A percentile compares a stretch with the other conserved stretches of the same genome.
Evolutionary conservation across 1,284 basidiomycete genomes (phyloP).

Genomic region (Cryptococcus wingfieldii): DNA sequence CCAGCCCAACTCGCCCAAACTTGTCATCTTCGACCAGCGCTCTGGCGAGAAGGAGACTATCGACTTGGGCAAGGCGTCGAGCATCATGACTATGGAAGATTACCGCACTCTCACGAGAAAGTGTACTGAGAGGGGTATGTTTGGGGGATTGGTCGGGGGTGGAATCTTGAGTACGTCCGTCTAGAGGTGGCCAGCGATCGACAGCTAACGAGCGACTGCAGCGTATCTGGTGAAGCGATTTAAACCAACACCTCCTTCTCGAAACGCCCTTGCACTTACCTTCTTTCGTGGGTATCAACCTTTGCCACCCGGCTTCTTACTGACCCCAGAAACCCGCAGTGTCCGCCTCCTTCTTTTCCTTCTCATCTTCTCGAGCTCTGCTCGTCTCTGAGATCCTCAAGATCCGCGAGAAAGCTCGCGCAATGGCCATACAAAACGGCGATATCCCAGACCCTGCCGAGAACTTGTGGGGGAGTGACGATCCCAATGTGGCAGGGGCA

Average conservation of each 20-base stretch:
- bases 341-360: conserved; percentile 27
- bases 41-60: conserved; percentile 14
- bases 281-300: conserved; percentile 22
- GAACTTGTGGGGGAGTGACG: no score
- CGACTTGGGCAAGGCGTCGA: conserved; percentile 9
- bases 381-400: conserved; percentile 17
- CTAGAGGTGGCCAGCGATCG: background rate
- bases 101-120: conserved; percentile 13
- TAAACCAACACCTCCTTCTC: conserved; percentile 14
- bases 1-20: conserved; percentile 5
- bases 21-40: conserved; percentile 14
- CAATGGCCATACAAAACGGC: conserved; percentile 7
- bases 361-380: conserved; percentile 18
- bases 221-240: conserved; percentile 15
- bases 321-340: conserved; percentile 10
- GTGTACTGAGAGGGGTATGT: conserved; percentile 18
- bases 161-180: conserved; percentile 13
- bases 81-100: conserved; percentile 15
- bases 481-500: background rate
- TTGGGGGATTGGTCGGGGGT: conserved; percentile 15
- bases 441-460: conserved; percentile 3
- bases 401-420: conserved; percentile 11
- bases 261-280: conserved; percentile 24
- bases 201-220: background rate
- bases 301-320: background rate